phyloP scores from a whole-genome alignment of 2,329 filamentous ascomycete species.

The Hypoxylon sp. region DNA sequence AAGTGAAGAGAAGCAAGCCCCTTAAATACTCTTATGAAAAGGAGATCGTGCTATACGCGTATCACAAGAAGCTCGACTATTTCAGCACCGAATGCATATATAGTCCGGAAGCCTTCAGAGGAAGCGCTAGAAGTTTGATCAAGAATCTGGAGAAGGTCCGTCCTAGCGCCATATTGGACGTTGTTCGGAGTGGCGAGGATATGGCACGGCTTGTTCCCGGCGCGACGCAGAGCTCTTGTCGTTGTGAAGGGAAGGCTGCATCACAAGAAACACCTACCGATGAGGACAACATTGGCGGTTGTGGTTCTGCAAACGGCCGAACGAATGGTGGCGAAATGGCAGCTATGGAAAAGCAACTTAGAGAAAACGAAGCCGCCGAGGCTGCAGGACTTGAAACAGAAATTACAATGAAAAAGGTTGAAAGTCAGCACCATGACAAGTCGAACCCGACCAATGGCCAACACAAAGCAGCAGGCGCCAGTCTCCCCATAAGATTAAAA shows the following conservation, averaged over 20 bases:
- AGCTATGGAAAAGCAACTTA: constrained; percentile 81
- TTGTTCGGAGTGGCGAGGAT: constrained; percentile 94
- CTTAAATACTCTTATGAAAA: constrained; percentile 99
- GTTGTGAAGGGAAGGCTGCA: constrained; percentile 62
- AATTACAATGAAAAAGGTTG: constrained; percentile 61
- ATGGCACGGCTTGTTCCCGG: constrained; percentile 89
- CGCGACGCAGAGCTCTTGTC: constrained; percentile 64
- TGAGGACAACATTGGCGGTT: constrained; percentile 78
- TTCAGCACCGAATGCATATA: constrained; percentile 99
- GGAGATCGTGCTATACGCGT: constrained; percentile 97
- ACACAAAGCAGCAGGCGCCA: constrained; percentile 41
- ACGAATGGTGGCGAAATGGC: constrained; percentile 83
- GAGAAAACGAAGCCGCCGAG: constrained; percentile 72
- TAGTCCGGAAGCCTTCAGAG: constrained; percentile 95
- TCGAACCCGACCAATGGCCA: constrained; percentile 57
- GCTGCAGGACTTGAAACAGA: constrained; percentile 76
- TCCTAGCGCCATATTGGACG: constrained; percentile 93
- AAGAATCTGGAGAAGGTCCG: constrained; percentile 95
- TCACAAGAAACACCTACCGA: constrained; percentile 49
- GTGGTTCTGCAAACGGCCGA: constrained; percentile 78
- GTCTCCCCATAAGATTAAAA: constrained; percentile 60
- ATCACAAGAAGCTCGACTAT: constrained; percentile 97
- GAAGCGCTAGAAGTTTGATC: constrained; percentile 90
- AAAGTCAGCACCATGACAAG: constrained; percentile 55
- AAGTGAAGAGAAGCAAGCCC: constrained; percentile 95